Base-by-base conservation (phyloP, 306 rosid genomes). In the Oemleria cerasiformis region DNA sequence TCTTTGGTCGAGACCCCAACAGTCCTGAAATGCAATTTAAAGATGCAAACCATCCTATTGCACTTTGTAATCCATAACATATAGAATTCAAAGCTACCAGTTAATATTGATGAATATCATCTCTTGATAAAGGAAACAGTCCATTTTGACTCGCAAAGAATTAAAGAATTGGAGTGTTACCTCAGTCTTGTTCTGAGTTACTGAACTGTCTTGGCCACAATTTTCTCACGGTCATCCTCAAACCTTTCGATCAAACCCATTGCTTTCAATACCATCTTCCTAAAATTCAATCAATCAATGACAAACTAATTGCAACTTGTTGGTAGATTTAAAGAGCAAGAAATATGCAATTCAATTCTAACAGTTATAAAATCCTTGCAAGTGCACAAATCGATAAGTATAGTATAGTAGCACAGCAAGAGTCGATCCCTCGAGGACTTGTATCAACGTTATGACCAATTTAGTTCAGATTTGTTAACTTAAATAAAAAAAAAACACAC, bases 1-100 rank as follows among this genome's bases (percentile, higher is more conserved):
- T 97, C 98, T 82, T 83, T 93, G 71, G 94, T 87, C 59, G 93
- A 81, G 34, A 88, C 82, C 77, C 78, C 84, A 30, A 88, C 42
- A 30, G 64, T 86, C 92, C 98, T 93, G 96, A 65, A 38, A 80
- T n/a, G 48, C 38, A 19, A n/a, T n/a, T 49, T 12, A 78, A 59
- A 50, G 43, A 74, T 70, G 68, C 81, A 79, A 78, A 75, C 41
- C 77, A 82, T 75, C 56, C 40, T 47, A 45, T 1, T 47, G 17
- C 6, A 49, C 4, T 5, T 25, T 25, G 25, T 25, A 65, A 39
- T 20, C 48, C 43, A 49, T 50, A 61, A 79, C 50, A 76, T 20
- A 23, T 19, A 34, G 53, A 48, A 19, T 65, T 61, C 64, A 70
- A 72, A 9, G 50, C 57, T 20, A 17, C 55, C 41, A 63, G 9